phyloP scores from a whole-genome alignment of 257 asterid species.

The Solanum appendiculatum region DNA sequence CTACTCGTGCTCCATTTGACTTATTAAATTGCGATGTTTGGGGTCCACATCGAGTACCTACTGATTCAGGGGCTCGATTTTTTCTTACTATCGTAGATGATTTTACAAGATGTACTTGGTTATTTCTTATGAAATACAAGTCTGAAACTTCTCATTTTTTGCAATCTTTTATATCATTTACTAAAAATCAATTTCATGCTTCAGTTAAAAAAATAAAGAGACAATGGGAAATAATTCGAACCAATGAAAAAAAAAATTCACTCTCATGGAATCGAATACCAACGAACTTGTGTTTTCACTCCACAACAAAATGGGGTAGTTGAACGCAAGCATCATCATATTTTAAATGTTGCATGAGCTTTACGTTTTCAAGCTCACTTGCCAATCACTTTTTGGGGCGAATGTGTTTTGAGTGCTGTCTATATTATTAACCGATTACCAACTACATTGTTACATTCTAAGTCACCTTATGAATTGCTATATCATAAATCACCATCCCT shows the following conservation, averaged over 20 bases:
- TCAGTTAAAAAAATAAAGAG: neutral
- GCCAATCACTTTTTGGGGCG: neutral
- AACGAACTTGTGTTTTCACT: neutral
- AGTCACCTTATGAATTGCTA: neutral
- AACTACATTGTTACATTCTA: neutral
- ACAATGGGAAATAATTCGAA: neutral
- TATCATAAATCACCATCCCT: neutral
- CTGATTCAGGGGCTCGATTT: neutral
- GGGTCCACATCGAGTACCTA: neutral
- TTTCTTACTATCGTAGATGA: neutral
- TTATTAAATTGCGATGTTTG: slow-evolving; percentile 3
- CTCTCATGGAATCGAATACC: neutral
- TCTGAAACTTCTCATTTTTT: neutral
- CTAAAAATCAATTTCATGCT: neutral
- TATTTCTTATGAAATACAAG: neutral
- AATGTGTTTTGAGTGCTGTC: neutral
- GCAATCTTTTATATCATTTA: neutral
- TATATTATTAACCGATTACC: neutral
- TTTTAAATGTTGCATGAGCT: neutral
- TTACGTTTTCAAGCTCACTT: neutral
- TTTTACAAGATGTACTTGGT: neutral
- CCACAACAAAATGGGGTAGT: neutral
- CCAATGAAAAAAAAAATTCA: neutral
- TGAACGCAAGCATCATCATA: neutral
- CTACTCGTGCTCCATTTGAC: neutral